Percentiles rank a stretch among this genome's conserved stretches.
These are phyloP conservation scores for Macrophomina pseudophaseolina DNA, from an alignment of 2,329 filamentous ascomycete genomes.

Conservation along the genomic window DNA sequence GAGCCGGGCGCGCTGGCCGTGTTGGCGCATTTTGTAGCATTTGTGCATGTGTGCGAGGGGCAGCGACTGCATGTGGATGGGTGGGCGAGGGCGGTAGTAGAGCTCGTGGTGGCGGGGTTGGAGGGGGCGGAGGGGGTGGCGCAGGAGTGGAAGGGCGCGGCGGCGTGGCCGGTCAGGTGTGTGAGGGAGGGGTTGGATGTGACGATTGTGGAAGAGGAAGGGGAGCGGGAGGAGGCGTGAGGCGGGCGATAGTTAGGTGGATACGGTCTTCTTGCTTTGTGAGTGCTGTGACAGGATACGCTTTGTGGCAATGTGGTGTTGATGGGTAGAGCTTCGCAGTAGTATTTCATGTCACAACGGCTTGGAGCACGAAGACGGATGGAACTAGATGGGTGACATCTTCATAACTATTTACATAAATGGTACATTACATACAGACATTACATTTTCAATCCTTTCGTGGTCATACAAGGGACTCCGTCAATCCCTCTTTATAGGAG, in stretches of 20 bases:
- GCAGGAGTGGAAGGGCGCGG: background rate
- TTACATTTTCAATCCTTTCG: constrained; percentile 10
- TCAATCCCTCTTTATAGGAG: background rate
- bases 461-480: background rate
- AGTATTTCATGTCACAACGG: too few relatives aligned
- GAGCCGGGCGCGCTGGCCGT: background rate
- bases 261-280: background rate
- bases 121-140: background rate
- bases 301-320: too few relatives aligned
- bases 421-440: constrained; percentile 11
- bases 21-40: background rate
- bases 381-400: background rate
- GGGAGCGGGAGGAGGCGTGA: background rate
- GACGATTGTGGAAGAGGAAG: background rate
- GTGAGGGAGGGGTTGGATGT: constrained; percentile 2
- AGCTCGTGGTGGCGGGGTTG: background rate
- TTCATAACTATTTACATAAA: constrained; percentile 12
- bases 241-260: background rate
- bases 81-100: background rate
- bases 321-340: background rate
- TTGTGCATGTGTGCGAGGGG: background rate
- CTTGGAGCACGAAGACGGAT: too few relatives aligned
- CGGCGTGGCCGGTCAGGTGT: background rate
- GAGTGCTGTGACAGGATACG: too few relatives aligned
- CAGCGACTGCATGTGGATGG: background rate